These are phyloP conservation scores for Agrostemma githago DNA, from an alignment of 148 eudicot genomes.

Conservation along the genomic window DNA sequence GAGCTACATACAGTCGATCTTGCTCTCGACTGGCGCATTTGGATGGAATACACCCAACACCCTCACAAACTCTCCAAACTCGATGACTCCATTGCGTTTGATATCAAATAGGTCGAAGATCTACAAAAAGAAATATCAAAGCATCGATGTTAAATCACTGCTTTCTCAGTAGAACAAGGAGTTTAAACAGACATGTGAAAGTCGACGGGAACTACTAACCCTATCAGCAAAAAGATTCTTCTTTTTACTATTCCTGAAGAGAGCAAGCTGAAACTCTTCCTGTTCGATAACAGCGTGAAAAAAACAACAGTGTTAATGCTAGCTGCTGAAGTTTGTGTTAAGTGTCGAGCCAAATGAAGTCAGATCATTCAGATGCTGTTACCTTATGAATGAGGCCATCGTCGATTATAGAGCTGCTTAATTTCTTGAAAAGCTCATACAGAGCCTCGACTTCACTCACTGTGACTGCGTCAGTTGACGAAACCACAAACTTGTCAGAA, in stretches of 20 bases:
- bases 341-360: background rate
- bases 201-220: constrained; percentile 38
- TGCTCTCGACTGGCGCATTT: constrained; percentile 54
- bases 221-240: constrained; percentile 81
- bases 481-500: background rate
- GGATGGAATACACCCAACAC: constrained; percentile 80
- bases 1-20: constrained; percentile 53
- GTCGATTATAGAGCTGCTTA: constrained; percentile 75
- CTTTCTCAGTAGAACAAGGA: background rate
- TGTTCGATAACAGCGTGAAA: constrained; percentile 20
- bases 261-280: constrained; percentile 94
- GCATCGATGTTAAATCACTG: background rate
- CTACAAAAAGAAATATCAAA: constrained; percentile 35
- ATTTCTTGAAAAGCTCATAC: constrained; percentile 65
- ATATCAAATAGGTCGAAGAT: constrained; percentile 72
- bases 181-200: background rate
- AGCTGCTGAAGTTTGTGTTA: background rate
- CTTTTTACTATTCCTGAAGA: constrained; percentile 72
- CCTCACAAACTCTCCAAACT: constrained; percentile 85
- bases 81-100: constrained; percentile 79
- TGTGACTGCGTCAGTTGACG: constrained; percentile 50
- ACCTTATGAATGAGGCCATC: constrained; percentile 98
- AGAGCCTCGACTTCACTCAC: constrained; percentile 88
- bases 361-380: too few species aligned
- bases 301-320: background rate